A percentile compares a stretch with the other conserved stretches of the same genome.
These are phyloP conservation scores for Anisodus acutangulus DNA, from an alignment of 257 asterid genomes.

Conservation along the genomic window DNA sequence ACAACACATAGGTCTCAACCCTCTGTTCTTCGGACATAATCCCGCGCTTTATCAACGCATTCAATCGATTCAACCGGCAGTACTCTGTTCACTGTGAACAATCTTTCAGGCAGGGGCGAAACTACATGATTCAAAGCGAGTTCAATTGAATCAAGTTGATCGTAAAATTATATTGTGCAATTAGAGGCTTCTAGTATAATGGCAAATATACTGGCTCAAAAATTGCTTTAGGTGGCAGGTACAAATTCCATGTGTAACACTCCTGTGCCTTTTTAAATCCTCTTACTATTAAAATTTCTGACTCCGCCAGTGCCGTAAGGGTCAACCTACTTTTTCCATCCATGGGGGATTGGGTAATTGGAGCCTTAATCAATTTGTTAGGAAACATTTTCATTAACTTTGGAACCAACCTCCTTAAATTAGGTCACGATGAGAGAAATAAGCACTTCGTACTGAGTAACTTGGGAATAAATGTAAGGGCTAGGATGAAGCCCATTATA, in stretches of 20 bases:
- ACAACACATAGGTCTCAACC: background rate
- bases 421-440: slow-evolving; percentile 87
- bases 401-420: slow-evolving; percentile 90
- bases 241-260: background rate
- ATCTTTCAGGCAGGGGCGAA: background rate
- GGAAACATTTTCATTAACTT: slow-evolving; percentile 92
- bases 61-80: background rate
- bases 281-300: background rate
- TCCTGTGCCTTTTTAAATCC: background rate
- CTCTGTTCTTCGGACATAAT: background rate
- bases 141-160: background rate
- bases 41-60: background rate
- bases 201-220: background rate
- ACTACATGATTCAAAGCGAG: background rate
- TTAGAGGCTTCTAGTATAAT: background rate
- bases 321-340: background rate
- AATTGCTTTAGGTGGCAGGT: background rate
- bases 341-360: slow-evolving; percentile 94
- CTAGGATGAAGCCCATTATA: slow-evolving; percentile 72
- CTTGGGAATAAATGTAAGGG: slow-evolving; percentile 61
- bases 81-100: background rate
- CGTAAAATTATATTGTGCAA: background rate
- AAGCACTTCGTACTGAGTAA: slow-evolving; percentile 54
- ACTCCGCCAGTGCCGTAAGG: background rate
- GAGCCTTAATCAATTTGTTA: slow-evolving; percentile 79